Percentiles rank a stretch among this genome's conserved stretches.
These are phyloP conservation scores for Whalleya microplaca DNA, from an alignment of 2,329 filamentous ascomycete species.

Conservation along the genomic window DNA sequence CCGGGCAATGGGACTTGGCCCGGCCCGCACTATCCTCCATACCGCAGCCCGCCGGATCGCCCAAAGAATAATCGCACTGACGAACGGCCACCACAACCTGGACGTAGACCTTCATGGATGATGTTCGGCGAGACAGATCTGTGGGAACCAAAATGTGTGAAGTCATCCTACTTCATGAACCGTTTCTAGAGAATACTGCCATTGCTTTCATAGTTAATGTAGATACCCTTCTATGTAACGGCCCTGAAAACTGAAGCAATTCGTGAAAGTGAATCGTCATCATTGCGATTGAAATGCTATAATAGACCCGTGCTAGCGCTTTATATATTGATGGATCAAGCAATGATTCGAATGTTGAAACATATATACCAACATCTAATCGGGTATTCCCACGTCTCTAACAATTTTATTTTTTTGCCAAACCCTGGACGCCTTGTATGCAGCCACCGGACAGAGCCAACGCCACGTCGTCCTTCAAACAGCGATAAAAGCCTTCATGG, in stretches of 20 bases:
- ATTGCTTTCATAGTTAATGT: not conserved
- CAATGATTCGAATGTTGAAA: not conserved
- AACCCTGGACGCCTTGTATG: slow-evolving; percentile 11
- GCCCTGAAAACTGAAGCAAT: not conserved
- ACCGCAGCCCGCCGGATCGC: not conserved
- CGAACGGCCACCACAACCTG: slow-evolving; percentile 20
- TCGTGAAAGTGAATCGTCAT: not conserved
- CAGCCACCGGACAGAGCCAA: not conserved
- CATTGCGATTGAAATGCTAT: not conserved
- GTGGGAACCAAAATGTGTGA: slow-evolving; percentile 33
- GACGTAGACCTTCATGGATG: slow-evolving; percentile 14
- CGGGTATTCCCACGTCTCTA: slow-evolving; percentile 20
- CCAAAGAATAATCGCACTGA: not conserved
- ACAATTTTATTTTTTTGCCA: not conserved
- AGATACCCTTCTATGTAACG: not conserved
- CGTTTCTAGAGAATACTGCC: not conserved
- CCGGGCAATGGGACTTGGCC: slow-evolving; percentile 20
- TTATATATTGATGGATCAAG: not conserved
- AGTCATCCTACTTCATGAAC: slow-evolving; percentile 8
- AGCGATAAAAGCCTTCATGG: slow-evolving; percentile 62
- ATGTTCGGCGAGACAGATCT: slow-evolving; percentile 32
- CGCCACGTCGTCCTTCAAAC: slow-evolving; percentile 11
- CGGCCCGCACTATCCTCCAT: slow-evolving; percentile 3
- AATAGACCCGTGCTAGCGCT: not conserved
- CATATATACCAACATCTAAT: not conserved